phyloP scores from a whole-genome alignment of 2,329 filamentous ascomycete genomes.

The Lasiodiplodia citricola region DNA sequence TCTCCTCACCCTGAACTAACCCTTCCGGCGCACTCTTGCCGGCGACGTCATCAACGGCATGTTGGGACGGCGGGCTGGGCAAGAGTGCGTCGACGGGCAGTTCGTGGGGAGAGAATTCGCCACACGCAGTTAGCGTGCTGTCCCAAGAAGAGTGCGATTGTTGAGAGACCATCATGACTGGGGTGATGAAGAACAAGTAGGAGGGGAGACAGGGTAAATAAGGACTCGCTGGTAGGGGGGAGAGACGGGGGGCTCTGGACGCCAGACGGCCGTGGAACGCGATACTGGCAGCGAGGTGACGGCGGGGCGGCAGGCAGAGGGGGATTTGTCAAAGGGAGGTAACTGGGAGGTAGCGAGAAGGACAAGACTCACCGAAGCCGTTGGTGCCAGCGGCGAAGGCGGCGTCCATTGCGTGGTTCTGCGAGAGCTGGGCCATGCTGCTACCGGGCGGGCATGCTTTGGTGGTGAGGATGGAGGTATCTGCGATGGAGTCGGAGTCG shows the following conservation, averaged over 20 bases:
- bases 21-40: neutral
- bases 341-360: neutral
- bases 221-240: neutral
- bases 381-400: slow-evolving; percentile 11
- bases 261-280: neutral
- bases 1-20: slow-evolving; percentile 7
- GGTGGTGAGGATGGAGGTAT: neutral
- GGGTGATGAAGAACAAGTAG: neutral
- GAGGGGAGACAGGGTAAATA: neutral
- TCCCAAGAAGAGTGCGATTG: slow-evolving; percentile 6
- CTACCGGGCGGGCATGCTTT: neutral
- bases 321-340: slow-evolving; percentile 15
- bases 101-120: slow-evolving; percentile 15
- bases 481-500: slow-evolving; percentile 11
- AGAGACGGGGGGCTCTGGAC: neutral
- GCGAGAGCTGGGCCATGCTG: slow-evolving; percentile 22
- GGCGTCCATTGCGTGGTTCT: slow-evolving; percentile 17
- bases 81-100: slow-evolving; percentile 4
- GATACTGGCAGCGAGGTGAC: neutral
- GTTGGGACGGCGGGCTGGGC: neutral
- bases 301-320: neutral
- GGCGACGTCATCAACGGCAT: neutral
- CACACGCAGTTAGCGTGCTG: slow-evolving; percentile 16
- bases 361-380: slow-evolving; percentile 21
- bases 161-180: slow-evolving; percentile 11